Conservation (phyloP, 495 filamentous ascomycete genomes). For the Penicillium canariense region DNA sequence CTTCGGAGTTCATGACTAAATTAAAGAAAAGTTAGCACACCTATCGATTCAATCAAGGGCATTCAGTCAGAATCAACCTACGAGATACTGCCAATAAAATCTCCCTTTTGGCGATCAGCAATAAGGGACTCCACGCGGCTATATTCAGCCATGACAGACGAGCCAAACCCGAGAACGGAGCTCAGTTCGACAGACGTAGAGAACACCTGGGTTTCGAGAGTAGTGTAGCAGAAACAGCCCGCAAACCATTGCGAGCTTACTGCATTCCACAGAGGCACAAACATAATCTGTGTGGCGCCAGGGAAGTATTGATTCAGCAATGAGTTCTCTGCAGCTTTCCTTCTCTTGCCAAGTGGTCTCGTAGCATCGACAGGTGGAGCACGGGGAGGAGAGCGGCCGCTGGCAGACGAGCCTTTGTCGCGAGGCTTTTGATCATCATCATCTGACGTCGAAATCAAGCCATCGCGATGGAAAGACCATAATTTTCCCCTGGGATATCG, state of each 20-base stretch:
- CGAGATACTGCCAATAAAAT: slow-evolving; percentile 75
- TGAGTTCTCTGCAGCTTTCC: slow-evolving; percentile 41
- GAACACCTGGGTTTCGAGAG: slow-evolving; percentile 42
- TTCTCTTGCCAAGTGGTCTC: slow-evolving; percentile 38
- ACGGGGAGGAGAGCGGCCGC: slow-evolving; percentile 10
- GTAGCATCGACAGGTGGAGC: slow-evolving; percentile 26
- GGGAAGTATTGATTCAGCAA: slow-evolving; percentile 48
- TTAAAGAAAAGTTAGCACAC: background rate
- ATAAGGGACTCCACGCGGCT: slow-evolving; percentile 57
- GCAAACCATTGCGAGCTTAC: slow-evolving; percentile 66
- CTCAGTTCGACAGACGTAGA: slow-evolving; percentile 42
- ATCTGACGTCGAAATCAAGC: slow-evolving; percentile 41
- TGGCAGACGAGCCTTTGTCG: slow-evolving; percentile 10
- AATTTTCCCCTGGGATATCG: slow-evolving; percentile 62
- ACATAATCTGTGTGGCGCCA: slow-evolving; percentile 42
- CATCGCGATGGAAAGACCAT: slow-evolving; percentile 61
- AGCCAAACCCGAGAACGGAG: slow-evolving; percentile 62
- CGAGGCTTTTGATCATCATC: slow-evolving; percentile 36
- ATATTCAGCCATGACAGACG: slow-evolving; percentile 67
- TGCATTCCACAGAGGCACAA: slow-evolving; percentile 68
- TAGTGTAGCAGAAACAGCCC: slow-evolving; percentile 63
- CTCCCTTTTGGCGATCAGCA: slow-evolving; percentile 63
- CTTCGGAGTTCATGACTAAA: slow-evolving; percentile 71
- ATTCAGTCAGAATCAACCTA: slow-evolving; percentile 10
- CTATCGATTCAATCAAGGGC: no score